Base-by-base conservation (phyloP, 1,139 yeast species). In the Nakaseomyces nivariensis region DNA sequence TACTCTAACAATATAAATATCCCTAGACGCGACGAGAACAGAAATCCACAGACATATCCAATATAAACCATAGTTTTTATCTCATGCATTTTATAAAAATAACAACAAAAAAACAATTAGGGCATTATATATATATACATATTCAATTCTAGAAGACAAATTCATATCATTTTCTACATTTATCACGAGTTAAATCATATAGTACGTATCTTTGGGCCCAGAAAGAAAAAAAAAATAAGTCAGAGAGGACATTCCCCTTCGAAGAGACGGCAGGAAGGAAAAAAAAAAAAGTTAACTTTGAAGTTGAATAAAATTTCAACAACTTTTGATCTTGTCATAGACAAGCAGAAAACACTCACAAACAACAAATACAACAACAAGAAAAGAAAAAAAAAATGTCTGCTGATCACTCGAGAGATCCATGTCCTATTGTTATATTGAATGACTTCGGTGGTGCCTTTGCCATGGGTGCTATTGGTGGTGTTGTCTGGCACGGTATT, bases 361-460 rank as follows among this genome's bases (percentile, higher is more conserved):
- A 6, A 36, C 11, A 36, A 36, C 24, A 36, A 13, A 10, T 24
- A 38, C 8, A 2, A 38, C 40, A 37, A 37, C 40, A 37, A 24
- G 13, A 17, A 5, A 37, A 4, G 13, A 5, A 34, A 42, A 1
- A 34, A 42, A 34, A 26, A 26, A 82, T 83, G 90, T 82, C 92
- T 47, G 96, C 97, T 52, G 98, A 94, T 74, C 98, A 92, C 71
- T 81, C 96, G 44, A 86, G 98, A 81, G 99, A 92, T 69, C 99
- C 99, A 63, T 92, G 99, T 74, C 99, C 98, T 54, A 79, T 90
- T 59, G 97, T 92, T 56, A 89, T 92, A 60, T 74, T 92, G 58
- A 90, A 83, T 71, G 99, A 92, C 75, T 92, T 92, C 64, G 99
- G 99, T 64, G 97, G 97, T 67, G 97, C 98, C 52, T 92, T 89